Conservation (phyloP, 148 eudicot genomes). For the Mesembryanthemum crystallinum region DNA sequence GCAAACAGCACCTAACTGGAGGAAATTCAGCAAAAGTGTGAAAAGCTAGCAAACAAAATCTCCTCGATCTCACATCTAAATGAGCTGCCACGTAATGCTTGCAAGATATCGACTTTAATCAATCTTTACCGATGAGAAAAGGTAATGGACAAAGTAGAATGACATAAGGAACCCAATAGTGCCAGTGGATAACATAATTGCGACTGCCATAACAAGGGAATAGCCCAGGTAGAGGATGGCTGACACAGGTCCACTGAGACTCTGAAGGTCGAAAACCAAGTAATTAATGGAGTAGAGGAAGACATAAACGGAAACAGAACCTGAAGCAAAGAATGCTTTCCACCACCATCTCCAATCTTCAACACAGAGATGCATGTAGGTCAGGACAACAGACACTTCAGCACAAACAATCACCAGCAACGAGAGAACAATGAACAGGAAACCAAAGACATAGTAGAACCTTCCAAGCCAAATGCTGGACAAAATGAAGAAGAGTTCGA, state of each 20-base stretch:
- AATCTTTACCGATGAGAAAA: constrained; percentile 66
- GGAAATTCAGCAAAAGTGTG: background rate
- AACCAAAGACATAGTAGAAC: constrained; percentile 61
- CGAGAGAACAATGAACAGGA: constrained; percentile 48
- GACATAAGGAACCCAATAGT: constrained; percentile 57
- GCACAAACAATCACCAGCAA: constrained; percentile 53
- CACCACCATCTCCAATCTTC: constrained; percentile 87
- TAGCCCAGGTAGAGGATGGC: constrained; percentile 62
- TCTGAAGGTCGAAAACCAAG: constrained; percentile 54
- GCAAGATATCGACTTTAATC: constrained; percentile 22
- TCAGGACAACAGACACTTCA: constrained; percentile 57
- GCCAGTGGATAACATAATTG: constrained; percentile 62
- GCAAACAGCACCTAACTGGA: background rate
- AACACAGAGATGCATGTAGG: constrained; percentile 68
- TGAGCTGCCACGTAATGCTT: background rate
- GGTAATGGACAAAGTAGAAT: constrained; percentile 58
- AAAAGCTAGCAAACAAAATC: background rate
- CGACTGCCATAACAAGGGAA: constrained; percentile 56
- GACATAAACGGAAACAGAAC: constrained; percentile 60
- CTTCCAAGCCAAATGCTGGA: constrained; percentile 66
- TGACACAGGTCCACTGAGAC: constrained; percentile 58
- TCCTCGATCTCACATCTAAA: background rate
- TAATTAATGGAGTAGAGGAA: constrained; percentile 65
- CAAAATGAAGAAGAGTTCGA: constrained; percentile 60
- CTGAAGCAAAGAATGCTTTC: constrained; percentile 65